A percentile compares a stretch with the other conserved stretches of the same genome.
Evolutionary conservation across 73 alveolate species (phyloP).

Genomic region (Paramecium bursaria): DNA sequence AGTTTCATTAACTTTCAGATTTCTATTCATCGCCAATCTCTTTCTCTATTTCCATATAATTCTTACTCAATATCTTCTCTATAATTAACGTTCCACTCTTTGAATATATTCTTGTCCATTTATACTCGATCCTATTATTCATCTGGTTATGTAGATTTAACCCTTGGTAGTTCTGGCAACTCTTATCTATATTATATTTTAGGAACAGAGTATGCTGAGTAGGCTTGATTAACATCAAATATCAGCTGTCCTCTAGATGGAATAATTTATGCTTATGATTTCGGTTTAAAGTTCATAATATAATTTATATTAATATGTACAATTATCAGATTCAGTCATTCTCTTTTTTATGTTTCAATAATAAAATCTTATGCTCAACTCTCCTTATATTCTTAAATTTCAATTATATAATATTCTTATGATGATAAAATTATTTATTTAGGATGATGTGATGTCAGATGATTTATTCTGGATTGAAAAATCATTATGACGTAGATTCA

Average conservation of each 20-base stretch:
- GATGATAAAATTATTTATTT: too few relatives aligned
- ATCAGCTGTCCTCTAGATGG: conserved; percentile 18
- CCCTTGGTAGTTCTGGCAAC: conserved; percentile 29
- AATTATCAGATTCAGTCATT: too few relatives aligned
- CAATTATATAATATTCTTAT: too few relatives aligned
- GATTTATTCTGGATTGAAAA: too few relatives aligned
- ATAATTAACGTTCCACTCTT: conserved; percentile 58
- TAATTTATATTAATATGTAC: too few relatives aligned
- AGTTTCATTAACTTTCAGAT: conserved; percentile 51
- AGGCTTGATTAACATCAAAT: conserved; percentile 42
- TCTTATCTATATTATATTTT: conserved; percentile 34
- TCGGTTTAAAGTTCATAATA: too few relatives aligned
- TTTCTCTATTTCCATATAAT: background rate
- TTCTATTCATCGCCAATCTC: conserved; percentile 51
- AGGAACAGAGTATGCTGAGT: conserved; percentile 46
- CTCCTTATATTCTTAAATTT: too few relatives aligned
- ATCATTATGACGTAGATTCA: too few relatives aligned
- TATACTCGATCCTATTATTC: conserved; percentile 16
- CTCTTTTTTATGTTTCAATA: too few relatives aligned
- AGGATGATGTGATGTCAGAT: too few relatives aligned
- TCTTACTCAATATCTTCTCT: conserved; percentile 27
- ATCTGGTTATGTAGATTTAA: background rate
- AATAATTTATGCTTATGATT: too few relatives aligned
- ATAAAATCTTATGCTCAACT: too few relatives aligned
- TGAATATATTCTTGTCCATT: background rate